Conservation (phyloP, 805 yeast genomes). For the Saturnispora kantuleensis region DNA sequence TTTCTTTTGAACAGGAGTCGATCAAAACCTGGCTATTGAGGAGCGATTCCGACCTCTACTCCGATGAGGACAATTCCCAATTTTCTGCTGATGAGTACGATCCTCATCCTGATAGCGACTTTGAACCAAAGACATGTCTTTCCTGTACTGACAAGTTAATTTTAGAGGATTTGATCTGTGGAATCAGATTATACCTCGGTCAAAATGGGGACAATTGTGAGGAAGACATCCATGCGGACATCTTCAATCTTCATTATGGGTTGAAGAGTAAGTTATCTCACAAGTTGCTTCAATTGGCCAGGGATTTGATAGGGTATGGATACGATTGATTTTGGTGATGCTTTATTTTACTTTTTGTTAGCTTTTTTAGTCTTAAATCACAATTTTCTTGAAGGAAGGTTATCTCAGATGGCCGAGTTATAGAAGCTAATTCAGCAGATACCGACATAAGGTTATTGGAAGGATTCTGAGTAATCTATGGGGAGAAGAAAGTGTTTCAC, state of each 20-base stretch:
- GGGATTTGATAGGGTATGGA: slow-evolving; percentile 23
- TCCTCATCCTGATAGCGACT: not conserved
- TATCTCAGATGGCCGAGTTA: too few species aligned
- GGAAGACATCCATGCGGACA: slow-evolving; percentile 15
- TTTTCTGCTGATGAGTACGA: not conserved
- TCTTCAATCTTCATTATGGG: slow-evolving; percentile 19
- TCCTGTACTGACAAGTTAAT: slow-evolving; percentile 1
- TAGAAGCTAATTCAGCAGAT: too few species aligned
- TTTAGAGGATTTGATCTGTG: slow-evolving; percentile 9
- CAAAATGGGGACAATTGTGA: slow-evolving; percentile 6
- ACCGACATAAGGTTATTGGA: too few species aligned
- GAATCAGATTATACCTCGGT: slow-evolving; percentile 11
- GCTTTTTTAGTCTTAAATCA: not conserved
- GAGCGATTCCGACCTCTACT: too few species aligned
- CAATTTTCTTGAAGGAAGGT: not conserved
- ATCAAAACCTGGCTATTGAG: too few species aligned
- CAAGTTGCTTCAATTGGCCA: slow-evolving; percentile 21
- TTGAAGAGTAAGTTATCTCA: slow-evolving; percentile 25
- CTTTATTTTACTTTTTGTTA: not conserved
- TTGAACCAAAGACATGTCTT: not conserved
- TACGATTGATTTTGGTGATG: not conserved
- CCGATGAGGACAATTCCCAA: too few species aligned
- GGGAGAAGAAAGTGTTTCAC: too few species aligned
- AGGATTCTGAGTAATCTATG: too few species aligned
- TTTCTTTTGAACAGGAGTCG: too few species aligned